Evolutionary conservation across 768 basidiomycete species (phyloP), one percentile per base, ranked within the genome.

Genomic region (Sistotremastrum niveocremeum): DNA sequence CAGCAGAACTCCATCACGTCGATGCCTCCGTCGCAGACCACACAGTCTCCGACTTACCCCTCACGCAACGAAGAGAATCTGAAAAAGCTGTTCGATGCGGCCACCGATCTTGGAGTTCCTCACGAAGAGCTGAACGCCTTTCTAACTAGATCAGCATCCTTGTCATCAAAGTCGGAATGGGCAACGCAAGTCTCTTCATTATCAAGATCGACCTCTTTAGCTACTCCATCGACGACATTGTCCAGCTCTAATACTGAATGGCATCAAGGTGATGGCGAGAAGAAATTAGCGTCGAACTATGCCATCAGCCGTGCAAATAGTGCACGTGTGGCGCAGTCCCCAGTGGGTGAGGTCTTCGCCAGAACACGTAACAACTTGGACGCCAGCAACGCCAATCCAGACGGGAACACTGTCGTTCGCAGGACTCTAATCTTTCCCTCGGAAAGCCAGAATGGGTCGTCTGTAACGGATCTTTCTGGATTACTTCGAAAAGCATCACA

Each of bases 401-500:
- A 57, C 44, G 54, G 59, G 38, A 77, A 66, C 52, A 60, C 76
- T 28, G 63, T 89, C 48, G 71, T 89, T 44, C 74, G 87, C 56
- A 71, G 87, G 55, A 90, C 87, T 1, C 72, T 89, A 53, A 81
- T 88, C 54, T 76, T 79, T 55, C 79, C 85, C 41, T 80, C 80
- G 46, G 84, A 86, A 53, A 64, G 72, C 41, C 70, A 68, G 52
- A 42, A 45, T 41, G 38, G 37, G 33, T 64, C 69, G 36, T 72
- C 81, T 20, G 69, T 72, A 39, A 61, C 73, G 35, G 80, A 87
- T 51, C 54, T 78, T 50, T 71, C 65, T 55, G 66, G 69, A 28
- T 57, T 74, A 49, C 66, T 71, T 56, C 71, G 73, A 51, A 84
- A 77, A 57, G 66, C 68, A 30, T 73, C 81, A 34, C 58, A 65